Percentiles rank a stretch among this genome's conserved stretches.
Conservation (phyloP, 176 grass and related monocot species). For the Typha latifolia region DNA sequence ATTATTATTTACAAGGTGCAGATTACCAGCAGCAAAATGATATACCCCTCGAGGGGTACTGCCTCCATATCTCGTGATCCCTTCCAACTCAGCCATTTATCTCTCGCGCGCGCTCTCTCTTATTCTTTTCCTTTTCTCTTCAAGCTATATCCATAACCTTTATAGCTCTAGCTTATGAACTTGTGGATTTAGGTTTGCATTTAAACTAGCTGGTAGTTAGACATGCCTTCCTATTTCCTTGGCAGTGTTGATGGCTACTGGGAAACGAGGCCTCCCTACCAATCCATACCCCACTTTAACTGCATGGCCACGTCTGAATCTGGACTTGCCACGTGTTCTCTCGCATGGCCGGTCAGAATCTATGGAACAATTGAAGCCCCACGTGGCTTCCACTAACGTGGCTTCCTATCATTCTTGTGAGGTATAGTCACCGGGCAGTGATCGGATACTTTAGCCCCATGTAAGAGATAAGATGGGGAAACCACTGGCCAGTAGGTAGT, state of each 20-base stretch:
- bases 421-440: not conserved
- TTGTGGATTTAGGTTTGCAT: too few relatives aligned
- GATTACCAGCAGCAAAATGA: not conserved
- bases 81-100: not conserved
- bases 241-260: not conserved
- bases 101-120: not conserved
- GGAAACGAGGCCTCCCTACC: not conserved
- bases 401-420: not conserved
- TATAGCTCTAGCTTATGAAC: not conserved
- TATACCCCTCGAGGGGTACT: not conserved
- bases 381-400: not conserved
- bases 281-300: not conserved
- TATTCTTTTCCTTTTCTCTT: not conserved
- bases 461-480: not conserved
- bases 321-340: not conserved
- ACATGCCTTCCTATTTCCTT: conserved; percentile 1
- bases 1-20: not conserved
- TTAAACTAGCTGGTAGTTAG: not conserved
- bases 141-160: not conserved
- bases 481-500: not conserved
- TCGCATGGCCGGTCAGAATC: not conserved
- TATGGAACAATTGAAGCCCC: not conserved
- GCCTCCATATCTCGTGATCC: not conserved
- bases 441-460: not conserved
- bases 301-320: not conserved